Evolutionary conservation across 441 rosid genomes (phyloP), one percentile per base, ranked within the genome.

Genomic region (Adansonia grandidieri): DNA sequence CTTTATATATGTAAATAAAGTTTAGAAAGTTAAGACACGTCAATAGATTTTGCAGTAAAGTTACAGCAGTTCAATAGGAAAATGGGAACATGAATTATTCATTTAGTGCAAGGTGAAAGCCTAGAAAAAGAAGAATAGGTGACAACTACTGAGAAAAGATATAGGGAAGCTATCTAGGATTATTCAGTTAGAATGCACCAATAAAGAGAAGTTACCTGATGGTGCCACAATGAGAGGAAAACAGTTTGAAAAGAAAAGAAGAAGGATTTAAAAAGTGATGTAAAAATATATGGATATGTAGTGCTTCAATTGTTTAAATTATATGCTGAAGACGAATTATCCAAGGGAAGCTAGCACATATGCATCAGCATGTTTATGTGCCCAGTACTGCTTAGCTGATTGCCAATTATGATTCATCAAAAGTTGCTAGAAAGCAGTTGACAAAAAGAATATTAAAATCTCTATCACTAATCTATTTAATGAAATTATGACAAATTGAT

Each of bases 271-370:
- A 22, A 68, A 64, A 47, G 20, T 20, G n/a, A 68, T n/a, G 13
- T 47, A 40, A 22, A 47, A 20, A 11, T 22, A 6, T 47, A 47
- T 47, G 40, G 57, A 47, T 47, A 47, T 47, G 5, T 47, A 45
- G 54, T 10, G 72, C 37, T 45, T 32, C 45, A 32, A 6, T 14
- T 8, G 9, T 15, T 14, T 32, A 11, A 13, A 32, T 63, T 68
- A 68, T 20, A 45, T 45, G 37, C 56, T 68, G 37, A 45, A 5
- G 53, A 68, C 47, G 37, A 68, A 68, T 20, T 68, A 68, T 45
- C 28, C n/a, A 19, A 68, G 54, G 19, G 40, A 68, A 47, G 40
- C 57, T 20, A 17, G 17, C 5, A 68, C 28, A 68, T 68, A 48
- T 69, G 73, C 10, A 47, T 9, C 73, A 4, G 17, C 9, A 67